phyloP scores from a whole-genome alignment of 1,284 basidiomycete species.

The Ceratobasidium sp. region DNA sequence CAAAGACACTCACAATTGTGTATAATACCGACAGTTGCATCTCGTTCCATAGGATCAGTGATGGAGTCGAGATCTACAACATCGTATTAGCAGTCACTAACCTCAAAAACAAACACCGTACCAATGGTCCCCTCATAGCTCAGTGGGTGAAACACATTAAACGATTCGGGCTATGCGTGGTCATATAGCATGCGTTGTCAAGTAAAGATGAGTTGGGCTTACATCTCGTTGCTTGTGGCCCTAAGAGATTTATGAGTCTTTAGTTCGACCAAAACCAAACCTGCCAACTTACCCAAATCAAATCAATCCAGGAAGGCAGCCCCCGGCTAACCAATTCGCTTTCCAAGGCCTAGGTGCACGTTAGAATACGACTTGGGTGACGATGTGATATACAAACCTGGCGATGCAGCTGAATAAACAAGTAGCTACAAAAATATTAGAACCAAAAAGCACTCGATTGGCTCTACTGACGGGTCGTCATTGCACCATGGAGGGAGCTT shows the following conservation, averaged over 20 bases:
- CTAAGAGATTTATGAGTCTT: background rate
- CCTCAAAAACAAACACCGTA: slow-evolving; percentile 46
- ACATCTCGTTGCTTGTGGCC: slow-evolving; percentile 84
- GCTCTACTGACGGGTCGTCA: slow-evolving; percentile 49
- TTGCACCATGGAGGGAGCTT: slow-evolving; percentile 90
- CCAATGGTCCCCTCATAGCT: slow-evolving; percentile 94
- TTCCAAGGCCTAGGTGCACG: slow-evolving; percentile 74
- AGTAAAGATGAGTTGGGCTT: background rate
- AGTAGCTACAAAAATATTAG: slow-evolving; percentile 56
- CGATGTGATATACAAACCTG: slow-evolving; percentile 55
- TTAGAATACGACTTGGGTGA: background rate
- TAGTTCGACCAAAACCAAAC: too few species aligned
- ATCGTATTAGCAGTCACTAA: background rate
- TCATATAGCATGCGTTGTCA: too few species aligned
- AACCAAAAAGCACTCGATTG: background rate
- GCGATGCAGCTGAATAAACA: slow-evolving; percentile 85
- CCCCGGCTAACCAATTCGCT: slow-evolving; percentile 87
- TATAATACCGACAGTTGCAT: slow-evolving; percentile 93
- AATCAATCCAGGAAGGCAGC: slow-evolving; percentile 90
- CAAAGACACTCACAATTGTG: slow-evolving; percentile 77
- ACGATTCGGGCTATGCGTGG: slow-evolving; percentile 52
- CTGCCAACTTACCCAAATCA: slow-evolving; percentile 71
- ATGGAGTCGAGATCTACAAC: slow-evolving; percentile 81
- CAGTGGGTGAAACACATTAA: slow-evolving; percentile 92
- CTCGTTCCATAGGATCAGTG: slow-evolving; percentile 83